Evolutionary conservation across 768 basidiomycete species (phyloP).

Genomic region (Tricholoma flavovirens): DNA sequence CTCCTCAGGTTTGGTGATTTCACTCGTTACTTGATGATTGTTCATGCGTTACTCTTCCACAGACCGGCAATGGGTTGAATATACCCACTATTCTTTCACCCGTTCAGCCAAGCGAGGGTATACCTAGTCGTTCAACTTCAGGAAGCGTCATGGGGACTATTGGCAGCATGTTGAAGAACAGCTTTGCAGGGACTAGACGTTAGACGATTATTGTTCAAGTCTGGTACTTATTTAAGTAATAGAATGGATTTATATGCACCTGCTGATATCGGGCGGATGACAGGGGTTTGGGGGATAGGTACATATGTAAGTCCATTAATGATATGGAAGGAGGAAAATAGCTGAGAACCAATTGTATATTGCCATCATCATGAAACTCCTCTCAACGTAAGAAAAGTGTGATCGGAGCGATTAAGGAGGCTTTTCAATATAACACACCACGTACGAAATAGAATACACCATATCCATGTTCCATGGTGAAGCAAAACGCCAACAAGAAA

Average conservation of each 20-base stretch:
- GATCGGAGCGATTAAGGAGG: slow-evolving; percentile 85
- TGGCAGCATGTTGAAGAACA: slow-evolving; percentile 18
- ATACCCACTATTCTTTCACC: slow-evolving; percentile 69
- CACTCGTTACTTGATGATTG: not conserved
- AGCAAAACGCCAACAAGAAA: slow-evolving; percentile 57
- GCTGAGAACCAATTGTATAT: slow-evolving; percentile 27
- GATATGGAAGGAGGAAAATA: too few relatives aligned
- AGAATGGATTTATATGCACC: too few relatives aligned
- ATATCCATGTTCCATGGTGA: slow-evolving; percentile 39
- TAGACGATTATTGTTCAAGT: not conserved
- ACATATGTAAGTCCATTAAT: too few relatives aligned
- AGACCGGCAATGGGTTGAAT: slow-evolving; percentile 39
- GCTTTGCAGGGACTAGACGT: slow-evolving; percentile 13
- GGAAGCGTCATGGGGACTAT: slow-evolving; percentile 22
- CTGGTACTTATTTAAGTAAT: not conserved
- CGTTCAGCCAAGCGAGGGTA: slow-evolving; percentile 48
- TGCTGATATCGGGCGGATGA: too few relatives aligned
- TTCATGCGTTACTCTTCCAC: slow-evolving; percentile 14
- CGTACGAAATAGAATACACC: slow-evolving; percentile 29
- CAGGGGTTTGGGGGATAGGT: too few relatives aligned
- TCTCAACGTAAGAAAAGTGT: slow-evolving; percentile 57
- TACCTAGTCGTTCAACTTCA: slow-evolving; percentile 43
- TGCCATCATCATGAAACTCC: slow-evolving; percentile 85
- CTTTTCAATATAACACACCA: slow-evolving; percentile 50
- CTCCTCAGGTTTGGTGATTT: slow-evolving; percentile 28